phyloP scores from a whole-genome alignment of 768 basidiomycete genomes.

The Tubosaeta brunneosetosa region DNA sequence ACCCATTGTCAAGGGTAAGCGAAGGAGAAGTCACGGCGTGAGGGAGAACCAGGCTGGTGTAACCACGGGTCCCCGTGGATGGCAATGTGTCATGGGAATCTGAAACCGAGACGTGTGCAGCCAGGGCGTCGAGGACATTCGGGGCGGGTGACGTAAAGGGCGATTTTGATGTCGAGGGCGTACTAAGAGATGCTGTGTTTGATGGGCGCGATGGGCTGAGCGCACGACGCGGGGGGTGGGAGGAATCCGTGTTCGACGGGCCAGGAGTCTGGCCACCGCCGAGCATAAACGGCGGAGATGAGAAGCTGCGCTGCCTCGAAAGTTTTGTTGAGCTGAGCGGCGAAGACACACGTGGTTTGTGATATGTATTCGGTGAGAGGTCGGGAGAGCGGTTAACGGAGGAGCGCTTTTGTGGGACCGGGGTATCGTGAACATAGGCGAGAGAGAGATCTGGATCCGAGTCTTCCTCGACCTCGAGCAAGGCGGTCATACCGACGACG shows the following conservation, averaged over 20 bases:
- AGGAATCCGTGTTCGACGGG: neutral
- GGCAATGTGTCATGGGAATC: slow-evolving; percentile 22
- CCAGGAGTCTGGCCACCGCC: slow-evolving; percentile 3
- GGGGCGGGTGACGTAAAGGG: slow-evolving; percentile 28
- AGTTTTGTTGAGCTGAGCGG: slow-evolving; percentile 25
- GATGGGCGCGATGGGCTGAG: slow-evolving; percentile 9
- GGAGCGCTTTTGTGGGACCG: slow-evolving; percentile 16
- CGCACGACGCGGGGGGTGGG: slow-evolving; percentile 10
- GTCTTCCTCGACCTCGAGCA: slow-evolving; percentile 53
- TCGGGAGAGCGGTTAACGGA: slow-evolving; percentile 12
- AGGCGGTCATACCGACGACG: slow-evolving; percentile 49
- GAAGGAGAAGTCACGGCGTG: slow-evolving; percentile 29
- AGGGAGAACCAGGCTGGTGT: slow-evolving; percentile 50
- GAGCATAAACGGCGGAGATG: slow-evolving; percentile 23
- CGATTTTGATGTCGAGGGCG: slow-evolving; percentile 27
- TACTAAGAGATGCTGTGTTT: slow-evolving; percentile 10
- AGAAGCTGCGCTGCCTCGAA: slow-evolving; percentile 27
- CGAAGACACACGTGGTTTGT: slow-evolving; percentile 21
- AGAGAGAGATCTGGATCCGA: slow-evolving; percentile 19
- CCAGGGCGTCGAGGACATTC: slow-evolving; percentile 30
- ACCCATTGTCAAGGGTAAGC: slow-evolving; percentile 6
- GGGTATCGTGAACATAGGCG: slow-evolving; percentile 1
- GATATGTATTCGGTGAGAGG: slow-evolving; percentile 6
- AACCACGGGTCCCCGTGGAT: slow-evolving; percentile 56
- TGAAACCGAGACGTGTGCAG: slow-evolving; percentile 28